These are phyloP conservation scores for Kurtzmaniella cleridarum DNA, from an alignment of 805 yeast genomes.

Conservation along the genomic window DNA sequence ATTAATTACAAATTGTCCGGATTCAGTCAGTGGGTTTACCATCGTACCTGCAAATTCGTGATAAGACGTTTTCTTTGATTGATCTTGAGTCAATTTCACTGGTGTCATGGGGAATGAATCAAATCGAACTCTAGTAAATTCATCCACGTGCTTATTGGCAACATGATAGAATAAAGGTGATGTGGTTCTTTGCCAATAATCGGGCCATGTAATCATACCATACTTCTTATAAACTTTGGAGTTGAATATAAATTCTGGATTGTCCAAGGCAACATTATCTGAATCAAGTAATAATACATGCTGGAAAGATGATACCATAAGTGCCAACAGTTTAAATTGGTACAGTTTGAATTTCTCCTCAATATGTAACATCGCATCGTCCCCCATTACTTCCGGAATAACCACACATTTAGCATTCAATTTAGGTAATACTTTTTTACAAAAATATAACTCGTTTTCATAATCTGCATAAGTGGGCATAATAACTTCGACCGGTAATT, in stretches of 20 bases:
- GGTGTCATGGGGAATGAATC: conserved; percentile 4
- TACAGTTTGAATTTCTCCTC: conserved; percentile 24
- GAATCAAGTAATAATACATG: conserved; percentile 42
- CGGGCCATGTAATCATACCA: conserved; percentile 18
- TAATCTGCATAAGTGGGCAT: conserved; percentile 36
- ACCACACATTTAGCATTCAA: conserved; percentile 39
- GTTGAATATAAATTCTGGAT: conserved; percentile 30
- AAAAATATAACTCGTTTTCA: conserved; percentile 27
- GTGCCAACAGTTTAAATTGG: conserved; percentile 38
- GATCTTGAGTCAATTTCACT: conserved; percentile 4
- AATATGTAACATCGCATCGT: conserved; percentile 7
- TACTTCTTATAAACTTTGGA: conserved; percentile 12
- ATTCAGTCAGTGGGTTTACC: conserved; percentile 24
- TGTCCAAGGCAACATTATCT: conserved; percentile 40
- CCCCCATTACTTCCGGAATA: conserved; percentile 29
- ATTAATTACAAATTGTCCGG: conserved; percentile 24
- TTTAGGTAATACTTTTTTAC: conserved; percentile 35
- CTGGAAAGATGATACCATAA: conserved; percentile 42
- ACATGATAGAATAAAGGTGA: conserved; percentile 18
- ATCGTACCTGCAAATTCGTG: conserved; percentile 24
- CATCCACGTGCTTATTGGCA: conserved; percentile 11
- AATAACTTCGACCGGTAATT: conserved; percentile 40
- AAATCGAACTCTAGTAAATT: conserved; percentile 4
- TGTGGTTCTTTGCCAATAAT: conserved; percentile 17
- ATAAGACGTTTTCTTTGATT: conserved; percentile 10